phyloP scores from a whole-genome alignment of 768 basidiomycete genomes.

The Russula brevipes region DNA sequence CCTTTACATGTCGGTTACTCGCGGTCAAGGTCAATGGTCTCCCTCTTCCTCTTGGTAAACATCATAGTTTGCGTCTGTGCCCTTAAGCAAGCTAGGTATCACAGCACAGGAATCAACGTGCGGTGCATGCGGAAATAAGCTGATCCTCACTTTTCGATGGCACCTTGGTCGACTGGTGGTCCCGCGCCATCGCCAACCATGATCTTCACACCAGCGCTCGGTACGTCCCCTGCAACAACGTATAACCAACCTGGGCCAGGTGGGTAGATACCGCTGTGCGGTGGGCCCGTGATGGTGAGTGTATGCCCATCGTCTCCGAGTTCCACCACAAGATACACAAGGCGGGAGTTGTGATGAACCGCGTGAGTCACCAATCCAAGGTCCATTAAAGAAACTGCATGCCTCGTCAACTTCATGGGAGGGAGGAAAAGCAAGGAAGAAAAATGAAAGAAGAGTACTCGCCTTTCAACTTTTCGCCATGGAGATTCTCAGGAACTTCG shows the following conservation, averaged over 20 bases:
- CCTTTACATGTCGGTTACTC: background rate
- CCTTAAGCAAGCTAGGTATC: slow-evolving; percentile 42
- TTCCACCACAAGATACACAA: slow-evolving; percentile 56
- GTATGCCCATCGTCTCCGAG: slow-evolving; percentile 41
- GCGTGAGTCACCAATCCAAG: slow-evolving; percentile 77
- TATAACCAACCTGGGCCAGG: slow-evolving; percentile 79
- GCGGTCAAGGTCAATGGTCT: slow-evolving; percentile 12
- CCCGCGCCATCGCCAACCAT: slow-evolving; percentile 64
- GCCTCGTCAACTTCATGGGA: background rate
- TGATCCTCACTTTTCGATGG: slow-evolving; percentile 51
- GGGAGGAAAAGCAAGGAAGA: no score
- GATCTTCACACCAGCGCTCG: slow-evolving; percentile 55
- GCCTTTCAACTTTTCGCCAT: slow-evolving; percentile 48
- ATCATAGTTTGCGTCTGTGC: slow-evolving; percentile 30
- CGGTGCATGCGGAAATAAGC: background rate
- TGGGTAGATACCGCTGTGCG: slow-evolving; percentile 60
- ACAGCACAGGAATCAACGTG: background rate
- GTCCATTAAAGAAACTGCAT: slow-evolving; percentile 69
- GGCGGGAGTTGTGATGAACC: slow-evolving; percentile 68
- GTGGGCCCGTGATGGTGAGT: slow-evolving; percentile 60
- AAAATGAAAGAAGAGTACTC: background rate
- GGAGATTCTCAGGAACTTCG: slow-evolving; percentile 35
- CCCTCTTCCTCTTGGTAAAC: background rate
- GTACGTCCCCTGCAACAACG: slow-evolving; percentile 59
- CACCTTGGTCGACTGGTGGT: slow-evolving; percentile 53